Base-by-base conservation (phyloP, 345 rosid species). In the Sonneratia alba region DNA sequence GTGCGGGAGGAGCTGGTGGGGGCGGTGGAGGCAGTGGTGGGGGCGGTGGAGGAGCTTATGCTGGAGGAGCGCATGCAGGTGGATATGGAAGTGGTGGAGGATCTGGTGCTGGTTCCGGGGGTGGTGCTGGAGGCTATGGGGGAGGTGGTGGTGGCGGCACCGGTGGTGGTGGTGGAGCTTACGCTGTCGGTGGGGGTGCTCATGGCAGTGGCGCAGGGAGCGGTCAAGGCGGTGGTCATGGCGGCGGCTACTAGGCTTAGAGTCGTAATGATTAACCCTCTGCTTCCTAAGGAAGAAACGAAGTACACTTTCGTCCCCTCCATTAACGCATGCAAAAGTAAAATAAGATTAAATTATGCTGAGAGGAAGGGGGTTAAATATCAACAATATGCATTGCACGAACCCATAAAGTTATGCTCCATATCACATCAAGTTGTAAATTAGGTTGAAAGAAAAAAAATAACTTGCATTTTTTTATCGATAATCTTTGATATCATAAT, bases 141-240 rank as follows among this genome's bases (percentile, higher is more conserved):
- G 63, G 34, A 57, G 63, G 63, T 57, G 63, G 34, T 8, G 63
- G 63, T 1, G 63, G 63, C 10, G 63, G 63, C 1, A 59, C 67
- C 7, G 72, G 74, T 42, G 72, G 77, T 24, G 72, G 74, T 42
- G 72, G 77, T 24, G 82, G 71, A 1, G 73, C 69, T 24, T 79
- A 70, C 0, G 77, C 74, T 47, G 51, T 3, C 7, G 81, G 83
- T 0, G 77, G 79, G 12, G 71, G 79, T 14, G 68, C 75, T 68
- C 86, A 74, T 0, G 79, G 81, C 22, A 81, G 85, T 0, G 89
- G 85, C 0, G 80, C 77, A 1, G 78, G 77, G 21, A 49, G 74
- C 21, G 82, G 83, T 3, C 72, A 74, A 24, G 81, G 84, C 7
- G 80, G 85, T 15, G 82, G 74, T 42, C 70, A 70, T 21, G 79